Evolutionary conservation across 2,329 filamentous ascomycete genomes (phyloP).

Genomic region (Penicillium occitanis): DNA sequence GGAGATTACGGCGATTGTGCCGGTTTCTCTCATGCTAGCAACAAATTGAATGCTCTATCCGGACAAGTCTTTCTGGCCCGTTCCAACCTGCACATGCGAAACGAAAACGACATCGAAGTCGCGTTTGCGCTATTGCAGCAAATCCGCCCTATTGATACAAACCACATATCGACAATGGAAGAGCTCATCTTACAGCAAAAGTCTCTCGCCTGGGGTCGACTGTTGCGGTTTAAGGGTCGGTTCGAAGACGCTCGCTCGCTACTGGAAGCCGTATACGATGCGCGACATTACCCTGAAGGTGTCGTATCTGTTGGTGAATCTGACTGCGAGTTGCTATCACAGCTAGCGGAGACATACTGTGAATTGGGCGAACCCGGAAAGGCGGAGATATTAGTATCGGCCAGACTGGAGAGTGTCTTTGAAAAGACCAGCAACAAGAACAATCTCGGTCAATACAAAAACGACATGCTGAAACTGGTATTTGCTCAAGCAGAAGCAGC

Average conservation of each 20-base stretch:
- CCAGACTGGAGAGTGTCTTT: neutral
- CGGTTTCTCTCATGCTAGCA: neutral
- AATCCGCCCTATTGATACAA: constrained; percentile 2
- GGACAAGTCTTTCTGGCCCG: constrained; percentile 4
- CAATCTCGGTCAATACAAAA: neutral
- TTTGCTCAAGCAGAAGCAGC: constrained; percentile 14
- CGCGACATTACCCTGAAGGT: constrained; percentile 5
- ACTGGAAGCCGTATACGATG: constrained; percentile 13
- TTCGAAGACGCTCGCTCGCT: constrained; percentile 15
- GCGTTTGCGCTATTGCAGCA: constrained; percentile 6
- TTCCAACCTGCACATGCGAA: constrained; percentile 1
- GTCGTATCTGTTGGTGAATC: constrained; percentile 1
- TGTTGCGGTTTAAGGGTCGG: constrained; percentile 11
- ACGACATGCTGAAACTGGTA: neutral
- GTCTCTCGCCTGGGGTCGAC: constrained; percentile 3
- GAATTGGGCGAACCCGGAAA: constrained; percentile 4
- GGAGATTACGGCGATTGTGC: neutral
- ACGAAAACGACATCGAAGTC: neutral
- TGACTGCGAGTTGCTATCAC: constrained; percentile 10
- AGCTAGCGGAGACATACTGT: constrained; percentile 10
- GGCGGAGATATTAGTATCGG: constrained; percentile 12
- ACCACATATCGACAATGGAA: constrained; percentile 15
- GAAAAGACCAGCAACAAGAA: neutral
- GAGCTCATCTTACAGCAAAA: constrained; percentile 17
- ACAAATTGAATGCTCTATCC: constrained; percentile 5